Evolutionary conservation across 805 yeast genomes (phyloP), one percentile per base, ranked within the genome.

Genomic region (Ogataea populi-albae): DNA sequence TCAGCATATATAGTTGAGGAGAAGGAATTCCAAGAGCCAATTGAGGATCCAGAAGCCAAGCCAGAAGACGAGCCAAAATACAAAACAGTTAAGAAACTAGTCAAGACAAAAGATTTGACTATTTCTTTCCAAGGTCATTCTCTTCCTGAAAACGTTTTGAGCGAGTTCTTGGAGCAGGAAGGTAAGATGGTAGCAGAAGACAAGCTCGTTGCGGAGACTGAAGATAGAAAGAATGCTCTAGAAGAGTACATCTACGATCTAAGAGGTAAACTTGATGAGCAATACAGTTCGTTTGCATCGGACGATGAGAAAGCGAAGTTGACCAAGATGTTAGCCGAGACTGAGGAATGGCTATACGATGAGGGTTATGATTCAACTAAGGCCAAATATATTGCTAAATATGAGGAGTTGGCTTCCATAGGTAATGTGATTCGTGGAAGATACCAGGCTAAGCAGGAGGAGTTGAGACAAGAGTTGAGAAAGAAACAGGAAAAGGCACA

Each of bases 341-440:
- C 98, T 49, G 98, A 93, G 76, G 96, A 91, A 61, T 93, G 99
- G 99, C 79, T 93, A 58, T 93, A 93, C 68, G 95, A 85, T 45
- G 98, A 88, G 39, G 98, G 98, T 60, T 88, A 86, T 62, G 99
- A 93, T 65, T 78, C 97, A 46, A 75, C 89, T 58, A 89, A 93
- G 79, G 98, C 93, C 55, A 86, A 84, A 65, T 93, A 91, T 75
- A 81, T 94, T 67, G 98, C 98, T 59, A 89, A 86, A 69, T 88
- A 88, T 69, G 98, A 93, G 71, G 98, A 93, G 68, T 80, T 93
- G 59, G 95, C 96, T 30, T 77, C 95, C 27, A 72, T 81, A 53
- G 98, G 98, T 65, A 91, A 93, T 75, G 71, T 93, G 52, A 87
- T 93, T 68, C 85, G 81, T 71, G 98, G 96, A 57, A 82, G 98